Conservation (phyloP, 2,329 filamentous ascomycete genomes). For the Emydomyces testavorans region DNA sequence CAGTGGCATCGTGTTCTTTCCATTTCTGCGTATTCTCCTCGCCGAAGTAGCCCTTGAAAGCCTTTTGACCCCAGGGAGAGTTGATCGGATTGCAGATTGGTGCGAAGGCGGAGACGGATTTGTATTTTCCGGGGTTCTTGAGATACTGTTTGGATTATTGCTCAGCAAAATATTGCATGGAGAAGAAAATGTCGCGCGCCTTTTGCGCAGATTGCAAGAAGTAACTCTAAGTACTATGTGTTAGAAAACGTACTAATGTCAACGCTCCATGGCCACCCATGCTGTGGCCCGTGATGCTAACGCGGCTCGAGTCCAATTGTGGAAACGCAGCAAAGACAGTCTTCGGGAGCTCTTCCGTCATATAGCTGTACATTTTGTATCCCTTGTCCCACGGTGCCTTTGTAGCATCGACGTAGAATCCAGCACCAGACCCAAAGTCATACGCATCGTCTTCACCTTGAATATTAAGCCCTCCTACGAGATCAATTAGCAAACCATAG, state of each 20-base stretch:
- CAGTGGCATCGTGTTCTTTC: conserved; percentile 84
- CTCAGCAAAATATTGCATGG: background rate
- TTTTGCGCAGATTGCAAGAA: no score
- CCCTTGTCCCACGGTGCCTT: conserved; percentile 59
- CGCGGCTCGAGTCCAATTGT: conserved; percentile 55
- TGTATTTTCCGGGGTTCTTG: conserved; percentile 81
- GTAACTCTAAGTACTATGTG: background rate
- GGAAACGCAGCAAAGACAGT: conserved; percentile 62
- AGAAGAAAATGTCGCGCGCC: no score
- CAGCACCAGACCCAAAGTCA: conserved; percentile 85
- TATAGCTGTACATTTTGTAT: conserved; percentile 93
- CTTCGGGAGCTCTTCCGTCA: conserved; percentile 74
- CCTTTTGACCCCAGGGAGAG: conserved; percentile 92
- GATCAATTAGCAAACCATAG: background rate
- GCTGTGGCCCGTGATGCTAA: conserved; percentile 84
- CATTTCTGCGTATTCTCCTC: conserved; percentile 57
- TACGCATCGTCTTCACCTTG: conserved; percentile 75
- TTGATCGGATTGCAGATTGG: conserved; percentile 77
- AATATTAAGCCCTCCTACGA: conserved; percentile 58
- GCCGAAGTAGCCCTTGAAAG: conserved; percentile 83
- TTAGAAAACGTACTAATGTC: conserved; percentile 48
- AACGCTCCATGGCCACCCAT: conserved; percentile 97
- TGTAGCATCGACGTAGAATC: conserved; percentile 88
- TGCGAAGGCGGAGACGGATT: conserved; percentile 78
- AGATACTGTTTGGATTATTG: conserved; percentile 52